phyloP scores from a whole-genome alignment of 2,329 filamentous ascomycete genomes.

The Diplodia sapinea region DNA sequence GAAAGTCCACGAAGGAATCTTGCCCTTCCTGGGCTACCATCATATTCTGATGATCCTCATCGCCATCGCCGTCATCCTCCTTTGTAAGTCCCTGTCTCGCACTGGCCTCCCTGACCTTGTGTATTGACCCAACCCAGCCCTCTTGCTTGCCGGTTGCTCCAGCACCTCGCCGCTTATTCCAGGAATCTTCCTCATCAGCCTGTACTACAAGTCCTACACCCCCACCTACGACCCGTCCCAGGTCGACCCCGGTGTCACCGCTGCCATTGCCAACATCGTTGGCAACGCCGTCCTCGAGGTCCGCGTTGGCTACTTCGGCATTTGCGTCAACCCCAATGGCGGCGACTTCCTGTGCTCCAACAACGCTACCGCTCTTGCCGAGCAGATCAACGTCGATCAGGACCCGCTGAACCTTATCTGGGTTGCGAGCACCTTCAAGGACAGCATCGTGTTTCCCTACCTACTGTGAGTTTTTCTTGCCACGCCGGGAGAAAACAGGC shows the following conservation, averaged over 20 bases:
- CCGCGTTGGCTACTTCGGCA: slow-evolving; percentile 95
- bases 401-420: slow-evolving; percentile 97
- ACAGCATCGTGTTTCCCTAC: slow-evolving; percentile 98
- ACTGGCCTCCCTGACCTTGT: not conserved
- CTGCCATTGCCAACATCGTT: slow-evolving; percentile 88
- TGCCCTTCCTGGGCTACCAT: slow-evolving; percentile 70
- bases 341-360: slow-evolving; percentile 95
- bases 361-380: slow-evolving; percentile 91
- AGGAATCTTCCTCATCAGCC: slow-evolving; percentile 94
- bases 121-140: slow-evolving; percentile 60
- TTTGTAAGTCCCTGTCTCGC: slow-evolving; percentile 69
- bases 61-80: slow-evolving; percentile 87
- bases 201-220: slow-evolving; percentile 90
- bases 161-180: slow-evolving; percentile 95
- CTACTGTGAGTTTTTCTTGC: slow-evolving; percentile 69
- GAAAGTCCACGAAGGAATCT: slow-evolving; percentile 52
- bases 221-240: slow-evolving; percentile 83
- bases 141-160: slow-evolving; percentile 92
- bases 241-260: slow-evolving; percentile 85
- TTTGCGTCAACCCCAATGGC: slow-evolving; percentile 90
- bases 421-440: slow-evolving; percentile 96
- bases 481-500: not conserved
- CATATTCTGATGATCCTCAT: slow-evolving; percentile 98
- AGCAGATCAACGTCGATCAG: slow-evolving; percentile 86
- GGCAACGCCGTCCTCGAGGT: slow-evolving; percentile 83